phyloP scores from a whole-genome alignment of 106 monocot species.

The Acorus calamus region DNA sequence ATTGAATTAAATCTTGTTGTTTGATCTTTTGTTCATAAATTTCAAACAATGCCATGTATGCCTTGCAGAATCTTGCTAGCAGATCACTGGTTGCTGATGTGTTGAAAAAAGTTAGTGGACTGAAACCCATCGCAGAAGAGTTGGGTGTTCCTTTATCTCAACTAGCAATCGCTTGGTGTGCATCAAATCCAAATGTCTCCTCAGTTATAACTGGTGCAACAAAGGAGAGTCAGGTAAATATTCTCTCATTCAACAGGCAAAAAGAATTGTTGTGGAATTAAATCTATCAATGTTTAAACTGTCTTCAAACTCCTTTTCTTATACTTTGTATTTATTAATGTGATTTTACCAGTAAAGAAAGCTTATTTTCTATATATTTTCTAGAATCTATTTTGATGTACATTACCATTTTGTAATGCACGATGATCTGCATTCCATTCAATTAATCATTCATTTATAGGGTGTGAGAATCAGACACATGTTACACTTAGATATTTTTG shows the following conservation, averaged over 20 bases:
- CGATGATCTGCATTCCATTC: too few species aligned
- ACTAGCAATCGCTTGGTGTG: slow-evolving; percentile 94
- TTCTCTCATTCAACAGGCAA: background rate
- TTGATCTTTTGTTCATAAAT: background rate
- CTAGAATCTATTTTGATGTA: too few species aligned
- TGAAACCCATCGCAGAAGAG: slow-evolving; percentile 80
- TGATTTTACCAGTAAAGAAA: too few species aligned
- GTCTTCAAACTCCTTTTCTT: too few species aligned
- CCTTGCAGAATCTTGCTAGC: slow-evolving; percentile 74
- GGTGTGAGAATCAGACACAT: too few species aligned
- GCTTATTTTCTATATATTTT: too few species aligned
- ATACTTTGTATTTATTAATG: too few species aligned
- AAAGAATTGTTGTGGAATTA: too few species aligned
- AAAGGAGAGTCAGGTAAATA: slow-evolving; percentile 77
- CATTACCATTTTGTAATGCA: too few species aligned
- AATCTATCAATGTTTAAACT: too few species aligned
- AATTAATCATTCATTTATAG: too few species aligned
- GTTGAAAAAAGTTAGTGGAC: slow-evolving; percentile 59
- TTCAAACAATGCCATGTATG: slow-evolving; percentile 2
- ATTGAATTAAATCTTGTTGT: background rate
- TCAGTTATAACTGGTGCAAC: slow-evolving; percentile 93
- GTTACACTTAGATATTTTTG: too few species aligned
- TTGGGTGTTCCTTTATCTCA: slow-evolving; percentile 72
- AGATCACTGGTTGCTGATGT: slow-evolving; percentile 77
- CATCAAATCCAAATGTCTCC: slow-evolving; percentile 80